Evolutionary conservation across 2,329 filamentous ascomycete genomes (phyloP), one percentile per base, ranked within the genome.

Genomic region (Calonectria honghensis): DNA sequence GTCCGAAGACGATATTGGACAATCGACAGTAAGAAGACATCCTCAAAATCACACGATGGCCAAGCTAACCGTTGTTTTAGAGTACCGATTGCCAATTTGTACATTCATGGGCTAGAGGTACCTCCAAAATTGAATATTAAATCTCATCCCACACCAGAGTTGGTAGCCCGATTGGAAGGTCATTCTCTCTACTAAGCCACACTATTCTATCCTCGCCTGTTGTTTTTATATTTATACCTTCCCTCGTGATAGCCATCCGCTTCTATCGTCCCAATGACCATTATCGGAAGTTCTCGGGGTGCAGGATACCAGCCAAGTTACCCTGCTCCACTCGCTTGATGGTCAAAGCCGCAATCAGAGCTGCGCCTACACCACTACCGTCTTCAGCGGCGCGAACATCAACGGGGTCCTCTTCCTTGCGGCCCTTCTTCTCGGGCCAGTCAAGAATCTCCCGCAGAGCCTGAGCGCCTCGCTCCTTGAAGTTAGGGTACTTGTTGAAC

Each of bases 401-500:
- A 70, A 99, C 91, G 10, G 96, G 96, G 82, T 98, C 96, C 84
- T 96, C 93, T 82, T 95, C 94, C 85, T 93, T 93, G 65, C 89
- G 84, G 79, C 86, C 87, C 75, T 89, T 90, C 87, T 95, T 94
- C 63, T 83, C 92, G 3, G 94, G 92, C 96, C 96, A 98, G 88
- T 98, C 96, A 48, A 99, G 92, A 78, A 99, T 98, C 89, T 99
- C 97, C 70, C 95, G 93, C 68, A 99, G 91, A 35, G 97, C 97
- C 84, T 93, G 90, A 18, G 97, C 96, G 71, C 96, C 96, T 70
- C 97, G 94, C 73, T 93, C 92, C 90, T 98, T 98, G 91, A 99
- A 99, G 87, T 98, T 94, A 16, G 97, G 97, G 87, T 99, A 99
- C 86, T 98, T 98, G 90, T 98, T 98, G 89, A 99, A 99, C 70